Percentiles rank a stretch among this genome's conserved stretches.
These are phyloP conservation scores for Scytalidium sp. DNA, from an alignment of 2,329 filamentous ascomycete species.

Conservation along the genomic window DNA sequence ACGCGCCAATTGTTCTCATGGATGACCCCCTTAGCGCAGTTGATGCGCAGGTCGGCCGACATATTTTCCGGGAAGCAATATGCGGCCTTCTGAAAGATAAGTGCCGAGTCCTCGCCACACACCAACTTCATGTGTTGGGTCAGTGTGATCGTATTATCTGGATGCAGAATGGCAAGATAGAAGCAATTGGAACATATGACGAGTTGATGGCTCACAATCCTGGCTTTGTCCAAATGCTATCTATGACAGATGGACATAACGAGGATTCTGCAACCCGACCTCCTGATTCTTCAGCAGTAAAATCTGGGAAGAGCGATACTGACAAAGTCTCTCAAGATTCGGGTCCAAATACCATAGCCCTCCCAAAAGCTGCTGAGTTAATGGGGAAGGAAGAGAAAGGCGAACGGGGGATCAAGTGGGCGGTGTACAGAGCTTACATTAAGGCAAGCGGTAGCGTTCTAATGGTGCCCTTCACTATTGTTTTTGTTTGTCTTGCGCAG, in stretches of 20 bases:
- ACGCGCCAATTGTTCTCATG: conserved; percentile 29
- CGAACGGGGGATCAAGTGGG: conserved; percentile 57
- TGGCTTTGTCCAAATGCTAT: conserved; percentile 59
- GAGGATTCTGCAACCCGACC: conserved; percentile 42
- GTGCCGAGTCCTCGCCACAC: conserved; percentile 66
- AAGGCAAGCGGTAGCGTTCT: conserved; percentile 54
- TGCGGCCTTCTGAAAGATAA: conserved; percentile 64
- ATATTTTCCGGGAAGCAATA: conserved; percentile 66
- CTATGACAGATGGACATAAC: conserved; percentile 52
- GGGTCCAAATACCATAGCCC: too few relatives aligned
- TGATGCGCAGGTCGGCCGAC: conserved; percentile 31
- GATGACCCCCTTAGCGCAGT: conserved; percentile 32
- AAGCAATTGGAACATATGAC: conserved; percentile 61
- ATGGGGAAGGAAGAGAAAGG: conserved; percentile 47
- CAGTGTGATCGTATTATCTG: conserved; percentile 66
- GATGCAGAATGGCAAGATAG: conserved; percentile 61
- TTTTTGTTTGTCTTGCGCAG: conserved; percentile 54
- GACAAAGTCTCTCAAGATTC: too few relatives aligned
- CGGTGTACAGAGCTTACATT: conserved; percentile 62
- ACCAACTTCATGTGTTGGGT: conserved; percentile 64
- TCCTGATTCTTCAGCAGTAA: conserved; percentile 27
- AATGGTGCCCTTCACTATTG: conserved; percentile 51
- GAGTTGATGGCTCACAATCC: conserved; percentile 59
- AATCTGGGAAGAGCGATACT: conserved; percentile 20
- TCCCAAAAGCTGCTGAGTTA: conserved; percentile 34